phyloP scores from a whole-genome alignment of 331 rosid species.

The Rhamnella rubrinervis region DNA sequence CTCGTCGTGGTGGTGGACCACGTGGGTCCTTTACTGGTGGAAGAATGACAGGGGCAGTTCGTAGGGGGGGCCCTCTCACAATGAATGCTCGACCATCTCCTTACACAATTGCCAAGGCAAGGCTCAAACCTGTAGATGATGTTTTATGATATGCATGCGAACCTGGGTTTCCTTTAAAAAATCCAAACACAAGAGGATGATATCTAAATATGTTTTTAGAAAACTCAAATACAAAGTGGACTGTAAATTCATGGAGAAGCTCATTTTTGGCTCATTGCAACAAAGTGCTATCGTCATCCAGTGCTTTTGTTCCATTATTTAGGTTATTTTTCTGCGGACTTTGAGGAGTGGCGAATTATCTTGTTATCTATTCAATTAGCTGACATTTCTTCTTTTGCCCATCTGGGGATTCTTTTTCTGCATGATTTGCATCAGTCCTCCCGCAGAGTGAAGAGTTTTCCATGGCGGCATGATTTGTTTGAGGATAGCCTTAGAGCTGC shows the following conservation, averaged over 20 bases:
- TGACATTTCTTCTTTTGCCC: conserved; percentile 74
- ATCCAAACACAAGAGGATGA: conserved; percentile 40
- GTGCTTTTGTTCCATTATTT: conserved; percentile 49
- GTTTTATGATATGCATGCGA: conserved; percentile 74
- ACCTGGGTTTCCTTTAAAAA: conserved; percentile 57
- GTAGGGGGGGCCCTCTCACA: conserved; percentile 63
- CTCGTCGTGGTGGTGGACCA: conserved; percentile 43
- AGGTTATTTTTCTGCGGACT: conserved; percentile 77
- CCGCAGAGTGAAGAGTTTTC: conserved; percentile 81
- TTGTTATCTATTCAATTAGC: conserved; percentile 70
- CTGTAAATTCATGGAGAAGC: conserved; percentile 62
- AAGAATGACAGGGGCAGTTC: conserved; percentile 55
- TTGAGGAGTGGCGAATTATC: conserved; percentile 71
- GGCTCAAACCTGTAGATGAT: conserved; percentile 83
- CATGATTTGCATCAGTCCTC: conserved; percentile 83
- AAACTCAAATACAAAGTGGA: conserved; percentile 61
- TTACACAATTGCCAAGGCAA: conserved; percentile 95
- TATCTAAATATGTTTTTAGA: conserved; percentile 35
- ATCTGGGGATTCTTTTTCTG: conserved; percentile 78
- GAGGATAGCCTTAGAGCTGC: conserved; percentile 98
- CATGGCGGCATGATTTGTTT: conserved; percentile 86
- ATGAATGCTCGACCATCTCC: conserved; percentile 66
- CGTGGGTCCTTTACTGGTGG: conserved; percentile 48
- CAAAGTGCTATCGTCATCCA: conserved; percentile 40
- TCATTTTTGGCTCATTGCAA: conserved; percentile 52